Evolutionary conservation across 129 eudicot genomes (phyloP), one percentile per base, ranked within the genome.

Genomic region (Tanacetum coccineum): DNA sequence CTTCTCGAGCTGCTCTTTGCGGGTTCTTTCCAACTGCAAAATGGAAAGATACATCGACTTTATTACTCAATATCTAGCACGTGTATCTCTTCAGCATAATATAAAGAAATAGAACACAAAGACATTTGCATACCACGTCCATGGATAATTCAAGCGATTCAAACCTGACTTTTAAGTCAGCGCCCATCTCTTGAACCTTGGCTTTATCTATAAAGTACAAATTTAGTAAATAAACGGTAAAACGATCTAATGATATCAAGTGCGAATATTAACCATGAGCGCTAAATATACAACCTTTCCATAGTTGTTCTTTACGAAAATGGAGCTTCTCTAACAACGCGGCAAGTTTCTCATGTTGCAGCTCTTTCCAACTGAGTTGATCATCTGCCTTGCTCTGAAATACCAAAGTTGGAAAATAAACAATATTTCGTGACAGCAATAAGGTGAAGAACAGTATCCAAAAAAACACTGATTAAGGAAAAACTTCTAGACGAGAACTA

Each of bases 381-480:
- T 94, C 99, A 81, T 94, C 99, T 21, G 96, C 96, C 83, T 94
- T 94, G 48, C 95, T 83, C 99, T 94, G 68, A 55, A 49, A 76
- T 20, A 57, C 25, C 55, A 64, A 12, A 25, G 19, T 40, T 18
- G 18, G 49, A 17, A 42, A 56, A 15, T 25, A 21, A 73, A 42
- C 4, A n/a, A 14, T 0, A 12, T 63, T 62, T 63, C 36, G 36
- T 39, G 53, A 55, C 70, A 62, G 36, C 14, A 40, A 46, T 25
- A 25, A 69, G 13, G 22, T 36, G 8, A 19, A 62, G 19, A 3
- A 50, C 5, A 30, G 36, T 28, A 3, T 28, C 36, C 36, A 28
- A 36, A 6, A 5, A 9, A 36, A 36, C 42, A 52, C 10, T 13
- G 2, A 8, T 52, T 59, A 8, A n/a, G 28, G 11, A 3, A 19